Evolutionary conservation across 345 rosid species (phyloP), one percentile per base, ranked within the genome.

Genomic region (Psidium friedrichsthalianum): DNA sequence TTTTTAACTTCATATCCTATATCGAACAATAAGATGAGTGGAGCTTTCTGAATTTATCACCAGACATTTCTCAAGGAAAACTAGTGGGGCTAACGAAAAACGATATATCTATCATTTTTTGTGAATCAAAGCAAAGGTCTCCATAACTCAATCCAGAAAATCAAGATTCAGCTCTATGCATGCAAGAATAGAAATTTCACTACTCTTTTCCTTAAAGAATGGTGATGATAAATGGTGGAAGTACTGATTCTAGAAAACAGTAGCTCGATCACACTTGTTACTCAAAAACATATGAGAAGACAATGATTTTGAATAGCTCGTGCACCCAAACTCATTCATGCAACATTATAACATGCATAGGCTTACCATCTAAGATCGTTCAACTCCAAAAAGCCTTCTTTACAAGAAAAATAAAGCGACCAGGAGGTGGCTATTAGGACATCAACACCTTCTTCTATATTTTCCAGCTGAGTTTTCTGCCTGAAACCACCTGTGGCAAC

Each of bases 391-490:
- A 90, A 90, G 87, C 94, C 98, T 90, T 94, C 97, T 56, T 92
- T 93, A 95, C 87, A 13, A 97, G 92, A 91, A 87, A 95, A 90
- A 87, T 92, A 93, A 95, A 95, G 85, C 99, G 98, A 89, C 99
- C 98, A n/a, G 99, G 98, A 20, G 99, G 99, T 95, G 83, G 95
- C 98, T 76, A 95, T 95, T 88, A 95, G 89, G 85, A 97, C 94
- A 87, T 95, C 98, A 40, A 94, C 93, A 57, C 96, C 97, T 86
- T 91, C 94, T 87, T 95, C 92, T 64, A 97, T 91, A 88, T 88
- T 95, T 91, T 97, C 98, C 83, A 93, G 88, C 89, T 97, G 98
- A 58, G 99, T 95, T 89, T 89, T 94, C 89, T 95, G 98, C 82
- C 91, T 91, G 93, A 95, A 95, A 83, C 98, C 98, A 85, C 98